These are phyloP conservation scores for Litsea cubeba DNA, from an alignment of 164 flowering plant species.

Conservation along the genomic window DNA sequence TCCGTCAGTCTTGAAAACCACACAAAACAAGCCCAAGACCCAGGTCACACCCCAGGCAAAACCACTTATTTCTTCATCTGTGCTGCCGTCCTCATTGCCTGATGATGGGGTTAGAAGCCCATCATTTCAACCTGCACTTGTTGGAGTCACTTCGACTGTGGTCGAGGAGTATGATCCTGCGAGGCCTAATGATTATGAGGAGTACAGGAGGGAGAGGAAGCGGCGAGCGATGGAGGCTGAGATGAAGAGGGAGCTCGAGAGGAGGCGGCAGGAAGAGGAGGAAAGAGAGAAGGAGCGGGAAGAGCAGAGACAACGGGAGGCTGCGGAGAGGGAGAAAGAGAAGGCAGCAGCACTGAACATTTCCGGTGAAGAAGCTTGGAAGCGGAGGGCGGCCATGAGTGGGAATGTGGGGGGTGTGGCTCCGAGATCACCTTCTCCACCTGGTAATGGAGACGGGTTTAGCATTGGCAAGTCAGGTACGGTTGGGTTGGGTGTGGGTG, in stretches of 20 bases:
- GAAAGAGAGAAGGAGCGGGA: constrained; percentile 59
- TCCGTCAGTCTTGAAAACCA: constrained; percentile 40
- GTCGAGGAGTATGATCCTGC: constrained; percentile 95
- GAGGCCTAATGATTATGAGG: constrained; percentile 90
- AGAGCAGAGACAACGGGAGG: constrained; percentile 37
- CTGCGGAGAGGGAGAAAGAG: constrained; percentile 35
- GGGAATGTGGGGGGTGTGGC: constrained; percentile 31
- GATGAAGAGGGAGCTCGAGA: constrained; percentile 54
- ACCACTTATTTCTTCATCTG: constrained; percentile 6
- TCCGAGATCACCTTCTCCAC: constrained; percentile 70
- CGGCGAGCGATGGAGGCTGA: constrained; percentile 46
- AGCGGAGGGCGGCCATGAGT: constrained; percentile 81
- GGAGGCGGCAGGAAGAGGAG: constrained; percentile 50
- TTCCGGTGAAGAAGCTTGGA: constrained; percentile 99
- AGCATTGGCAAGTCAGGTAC: constrained; percentile 82
- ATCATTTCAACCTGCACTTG: constrained; percentile 50
- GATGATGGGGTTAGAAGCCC: constrained; percentile 17
- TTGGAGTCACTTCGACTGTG: constrained; percentile 70
- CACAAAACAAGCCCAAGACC: constrained; percentile 30
- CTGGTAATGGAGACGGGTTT: constrained; percentile 60
- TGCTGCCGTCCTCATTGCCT: background rate
- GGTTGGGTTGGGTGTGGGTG: constrained; percentile 87
- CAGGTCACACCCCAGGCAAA: constrained; percentile 15
- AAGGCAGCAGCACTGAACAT: constrained; percentile 40
- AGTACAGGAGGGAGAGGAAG: constrained; percentile 75